Conservation (phyloP, 164 flowering plant genomes). For the Stephania yunnanensis region DNA sequence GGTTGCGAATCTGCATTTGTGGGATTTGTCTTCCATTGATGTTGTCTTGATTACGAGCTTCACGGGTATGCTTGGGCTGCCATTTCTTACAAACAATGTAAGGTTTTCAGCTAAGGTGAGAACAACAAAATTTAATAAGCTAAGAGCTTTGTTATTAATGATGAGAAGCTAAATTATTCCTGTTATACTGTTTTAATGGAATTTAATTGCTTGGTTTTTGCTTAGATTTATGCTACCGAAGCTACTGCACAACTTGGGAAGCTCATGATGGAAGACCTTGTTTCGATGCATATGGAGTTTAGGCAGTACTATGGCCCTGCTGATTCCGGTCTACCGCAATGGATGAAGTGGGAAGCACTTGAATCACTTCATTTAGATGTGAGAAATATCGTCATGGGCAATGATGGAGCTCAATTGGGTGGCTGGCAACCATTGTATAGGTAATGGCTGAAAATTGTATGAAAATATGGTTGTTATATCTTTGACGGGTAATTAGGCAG, state of each 20-base stretch:
- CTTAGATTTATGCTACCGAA: slow-evolving; percentile 76
- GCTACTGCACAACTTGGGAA: slow-evolving; percentile 63
- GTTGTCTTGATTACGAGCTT: slow-evolving; percentile 72
- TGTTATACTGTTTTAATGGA: not conserved
- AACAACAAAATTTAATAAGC: no score
- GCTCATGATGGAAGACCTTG: slow-evolving; percentile 84
- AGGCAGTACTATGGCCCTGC: slow-evolving; percentile 67
- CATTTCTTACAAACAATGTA: slow-evolving; percentile 57
- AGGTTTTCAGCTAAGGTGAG: slow-evolving; percentile 73
- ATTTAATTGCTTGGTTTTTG: not conserved
- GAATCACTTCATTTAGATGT: slow-evolving; percentile 46
- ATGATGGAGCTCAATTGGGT: slow-evolving; percentile 52
- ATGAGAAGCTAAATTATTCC: not conserved
- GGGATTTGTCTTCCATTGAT: slow-evolving; percentile 71
- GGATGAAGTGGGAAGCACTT: slow-evolving; percentile 74
- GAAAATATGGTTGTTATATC: not conserved
- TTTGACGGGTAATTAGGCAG: not conserved
- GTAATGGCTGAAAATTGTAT: slow-evolving; percentile 27
- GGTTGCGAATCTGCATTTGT: slow-evolving; percentile 45
- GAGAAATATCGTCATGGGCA: slow-evolving; percentile 44
- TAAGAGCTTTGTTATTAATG: no score
- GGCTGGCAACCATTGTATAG: slow-evolving; percentile 80
- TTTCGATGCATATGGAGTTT: slow-evolving; percentile 70
- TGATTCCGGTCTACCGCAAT: slow-evolving; percentile 40
- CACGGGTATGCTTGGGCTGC: slow-evolving; percentile 88